phyloP scores from a whole-genome alignment of 2,329 filamentous ascomycete genomes.

The Trichoderma sp. region DNA sequence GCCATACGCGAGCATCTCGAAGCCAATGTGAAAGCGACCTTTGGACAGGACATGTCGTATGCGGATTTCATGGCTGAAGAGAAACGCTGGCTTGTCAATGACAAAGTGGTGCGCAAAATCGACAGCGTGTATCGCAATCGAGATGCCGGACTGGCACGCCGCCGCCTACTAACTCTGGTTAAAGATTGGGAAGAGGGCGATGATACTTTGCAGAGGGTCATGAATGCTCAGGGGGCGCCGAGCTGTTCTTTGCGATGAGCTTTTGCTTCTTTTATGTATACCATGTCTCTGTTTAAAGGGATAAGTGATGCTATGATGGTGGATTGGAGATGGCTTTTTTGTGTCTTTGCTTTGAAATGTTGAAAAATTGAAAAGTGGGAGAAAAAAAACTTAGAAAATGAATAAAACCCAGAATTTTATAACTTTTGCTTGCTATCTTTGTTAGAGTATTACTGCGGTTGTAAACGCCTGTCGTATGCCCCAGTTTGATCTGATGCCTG shows the following conservation, averaged over 20 bases:
- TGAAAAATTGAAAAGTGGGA: not conserved
- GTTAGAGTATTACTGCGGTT: not conserved
- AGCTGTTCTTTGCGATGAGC: not conserved
- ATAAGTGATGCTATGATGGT: not conserved
- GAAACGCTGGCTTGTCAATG: conserved; percentile 40
- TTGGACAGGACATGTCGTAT: conserved; percentile 33
- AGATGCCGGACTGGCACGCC: conserved; percentile 38
- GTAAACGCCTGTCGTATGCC: not conserved
- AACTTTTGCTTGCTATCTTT: not conserved
- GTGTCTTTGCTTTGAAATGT: not conserved
- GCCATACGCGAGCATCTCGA: conserved; percentile 32
- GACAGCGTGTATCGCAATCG: conserved; percentile 45
- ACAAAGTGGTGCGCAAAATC: conserved; percentile 42
- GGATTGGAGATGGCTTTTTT: not conserved
- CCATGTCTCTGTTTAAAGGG: not conserved
- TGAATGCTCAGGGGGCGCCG: conserved; percentile 25
- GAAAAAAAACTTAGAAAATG: not conserved
- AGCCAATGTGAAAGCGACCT: conserved; percentile 30
- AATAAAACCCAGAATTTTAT: not conserved
- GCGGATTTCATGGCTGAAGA: conserved; percentile 35
- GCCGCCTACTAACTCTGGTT: conserved; percentile 34
- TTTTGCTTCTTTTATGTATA: not conserved
- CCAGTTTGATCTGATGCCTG: not conserved
- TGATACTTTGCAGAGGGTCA: conserved; percentile 37
- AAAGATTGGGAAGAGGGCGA: conserved; percentile 43